Evolutionary conservation across 306 rosid species (phyloP).

Genomic region (Astragalus membranaceus): DNA sequence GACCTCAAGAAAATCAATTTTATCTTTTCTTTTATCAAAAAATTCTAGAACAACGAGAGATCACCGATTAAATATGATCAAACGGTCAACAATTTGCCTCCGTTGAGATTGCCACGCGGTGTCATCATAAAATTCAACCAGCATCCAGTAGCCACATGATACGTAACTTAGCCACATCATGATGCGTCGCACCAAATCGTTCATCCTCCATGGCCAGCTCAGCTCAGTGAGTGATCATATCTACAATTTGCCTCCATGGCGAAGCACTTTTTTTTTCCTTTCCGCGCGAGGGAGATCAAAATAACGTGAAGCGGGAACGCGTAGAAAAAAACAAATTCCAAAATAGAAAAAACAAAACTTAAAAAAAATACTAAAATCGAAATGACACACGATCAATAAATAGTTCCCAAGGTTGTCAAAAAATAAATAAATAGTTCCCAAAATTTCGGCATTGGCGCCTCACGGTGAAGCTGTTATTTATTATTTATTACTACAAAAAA

Average conservation of each 20-base stretch:
- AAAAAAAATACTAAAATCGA: background rate
- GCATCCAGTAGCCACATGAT: background rate
- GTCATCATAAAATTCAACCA: background rate
- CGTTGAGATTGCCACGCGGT: background rate
- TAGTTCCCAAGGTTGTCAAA: no score
- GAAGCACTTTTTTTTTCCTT: background rate
- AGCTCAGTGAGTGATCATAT: background rate
- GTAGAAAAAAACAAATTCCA: background rate
- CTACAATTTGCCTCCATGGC: no score
- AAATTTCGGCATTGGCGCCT: background rate
- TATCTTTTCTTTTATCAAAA: background rate
- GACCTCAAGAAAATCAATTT: no score
- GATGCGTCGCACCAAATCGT: background rate
- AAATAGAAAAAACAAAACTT: background rate
- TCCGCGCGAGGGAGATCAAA: constrained; percentile 16
- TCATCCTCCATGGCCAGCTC: background rate
- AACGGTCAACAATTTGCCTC: background rate
- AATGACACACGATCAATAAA: background rate
- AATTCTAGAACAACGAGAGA: background rate
- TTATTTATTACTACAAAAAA: background rate
- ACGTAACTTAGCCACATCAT: background rate
- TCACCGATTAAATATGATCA: background rate
- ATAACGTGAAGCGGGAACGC: constrained; percentile 17
- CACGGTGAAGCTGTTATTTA: background rate
- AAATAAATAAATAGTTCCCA: no score